Evolutionary conservation across 768 basidiomycete species (phyloP).

Genomic region (Ramaria sp.): DNA sequence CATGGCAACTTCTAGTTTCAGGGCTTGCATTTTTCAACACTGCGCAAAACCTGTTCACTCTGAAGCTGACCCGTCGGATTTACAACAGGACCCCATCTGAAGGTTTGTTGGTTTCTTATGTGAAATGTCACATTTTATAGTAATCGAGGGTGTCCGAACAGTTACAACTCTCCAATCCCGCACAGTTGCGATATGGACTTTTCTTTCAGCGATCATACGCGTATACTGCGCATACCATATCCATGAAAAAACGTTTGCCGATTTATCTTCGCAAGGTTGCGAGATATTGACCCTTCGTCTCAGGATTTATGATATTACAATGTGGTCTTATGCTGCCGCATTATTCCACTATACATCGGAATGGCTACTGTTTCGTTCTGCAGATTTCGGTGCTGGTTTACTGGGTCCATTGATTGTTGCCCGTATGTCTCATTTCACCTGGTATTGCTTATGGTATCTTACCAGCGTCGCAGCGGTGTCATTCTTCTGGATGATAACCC

Average conservation of each 20-base stretch:
- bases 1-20: constrained; percentile 82
- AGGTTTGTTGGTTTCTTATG: constrained; percentile 21
- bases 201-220: constrained; percentile 75
- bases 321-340: constrained; percentile 83
- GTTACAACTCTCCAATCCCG: constrained; percentile 83
- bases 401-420: constrained; percentile 76
- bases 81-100: constrained; percentile 42
- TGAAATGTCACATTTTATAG: not conserved
- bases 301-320: constrained; percentile 83
- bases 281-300: not conserved
- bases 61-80: constrained; percentile 66
- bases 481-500: constrained; percentile 76
- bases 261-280: constrained; percentile 8
- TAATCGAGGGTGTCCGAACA: constrained; percentile 22
- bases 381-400: constrained; percentile 47
- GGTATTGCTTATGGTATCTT: not conserved
- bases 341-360: constrained; percentile 86
- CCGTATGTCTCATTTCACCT: constrained; percentile 39
- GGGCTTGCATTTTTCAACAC: constrained; percentile 77
- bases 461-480: constrained; percentile 38
- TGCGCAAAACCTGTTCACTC: constrained; percentile 68
- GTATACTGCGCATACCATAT: constrained; percentile 87
- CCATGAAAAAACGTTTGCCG: constrained; percentile 60
- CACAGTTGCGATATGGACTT: constrained; percentile 87
- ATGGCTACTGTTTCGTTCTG: constrained; percentile 69